Base-by-base conservation (phyloP, 176 grass and related monocot genomes). In the Carex myosuroides region DNA sequence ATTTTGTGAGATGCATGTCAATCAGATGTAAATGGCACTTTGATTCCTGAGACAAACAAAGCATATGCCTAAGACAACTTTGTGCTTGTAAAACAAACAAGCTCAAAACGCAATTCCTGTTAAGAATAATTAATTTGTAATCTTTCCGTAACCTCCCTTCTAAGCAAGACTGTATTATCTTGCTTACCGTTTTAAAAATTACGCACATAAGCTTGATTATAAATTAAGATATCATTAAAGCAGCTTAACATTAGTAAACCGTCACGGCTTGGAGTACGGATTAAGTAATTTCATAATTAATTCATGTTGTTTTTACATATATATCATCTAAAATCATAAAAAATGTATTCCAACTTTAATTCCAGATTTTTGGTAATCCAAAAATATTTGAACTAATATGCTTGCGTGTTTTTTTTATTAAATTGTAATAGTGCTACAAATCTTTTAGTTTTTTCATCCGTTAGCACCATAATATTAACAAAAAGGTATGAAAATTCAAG, bases 91-190 rank as follows among this genome's bases (percentile, higher is more conserved):
- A 59, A 32, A 60, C 26, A 81, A 22, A 65, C 57, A 82, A 82
- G 22, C 80, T 82, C 50, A 13, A 66, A 64, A 82, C 11, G 60
- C 60, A 82, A 63, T 64, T 57, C 32, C 17, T 64, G 60, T 82
- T 16, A 66, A 64, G 33, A 16, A 61, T 81, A 81, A 67, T 53
- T 18, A 67, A 82, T 81, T 4, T 39, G 13, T 80, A 4, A 67
- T 66, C 5, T 66, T 13, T 82, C 80, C 21, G 42, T 68, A 53
- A 83, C 58, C 62, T 83, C 81, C 81, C 81, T 83, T 83, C 62
- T 52, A 83, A 83, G 81, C 81, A 67, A 83, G 13, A 76, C 81
- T 18, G 20, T 66, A 65, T 67, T 66, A 64, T 64, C 30, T 82
- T 24, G 33, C 8, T 82, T 82, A 82, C 59, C 60, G 21, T 64